phyloP scores from a whole-genome alignment of 139 green algal species.

The Chlorella vulgaris region DNA sequence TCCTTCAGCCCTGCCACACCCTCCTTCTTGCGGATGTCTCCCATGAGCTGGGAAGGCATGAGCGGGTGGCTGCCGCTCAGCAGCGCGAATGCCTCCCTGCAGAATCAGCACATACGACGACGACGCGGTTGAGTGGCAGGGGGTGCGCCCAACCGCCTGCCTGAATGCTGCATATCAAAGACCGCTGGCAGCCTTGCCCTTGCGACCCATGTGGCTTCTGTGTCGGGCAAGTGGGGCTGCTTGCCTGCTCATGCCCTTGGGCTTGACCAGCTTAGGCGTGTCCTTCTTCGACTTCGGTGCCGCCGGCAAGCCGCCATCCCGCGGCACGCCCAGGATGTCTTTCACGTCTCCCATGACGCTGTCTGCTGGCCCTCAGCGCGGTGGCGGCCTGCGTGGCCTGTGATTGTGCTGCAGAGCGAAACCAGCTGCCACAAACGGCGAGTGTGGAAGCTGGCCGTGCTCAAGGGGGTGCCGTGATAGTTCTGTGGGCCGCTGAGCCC shows the following conservation, averaged over 20 bases:
- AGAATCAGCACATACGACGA: conserved; percentile 49
- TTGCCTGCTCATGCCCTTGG: conserved; percentile 78
- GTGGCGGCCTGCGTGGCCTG: too few species aligned
- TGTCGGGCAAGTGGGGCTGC: too few species aligned
- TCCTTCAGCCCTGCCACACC: conserved; percentile 52
- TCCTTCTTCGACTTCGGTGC: conserved; percentile 71
- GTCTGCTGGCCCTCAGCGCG: not conserved
- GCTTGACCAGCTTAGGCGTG: conserved; percentile 53
- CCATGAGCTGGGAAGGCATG: conserved; percentile 70
- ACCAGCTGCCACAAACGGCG: too few species aligned
- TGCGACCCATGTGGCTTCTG: too few species aligned
- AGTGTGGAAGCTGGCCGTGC: too few species aligned
- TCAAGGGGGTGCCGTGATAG: too few species aligned
- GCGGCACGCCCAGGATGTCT: conserved; percentile 85
- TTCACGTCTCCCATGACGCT: conserved; percentile 82
- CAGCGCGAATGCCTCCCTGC: conserved; percentile 89
- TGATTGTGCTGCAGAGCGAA: too few species aligned
- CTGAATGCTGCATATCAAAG: too few species aligned
- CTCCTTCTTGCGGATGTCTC: conserved; percentile 56
- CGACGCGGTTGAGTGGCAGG: conserved; percentile 3
- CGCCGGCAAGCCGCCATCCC: conserved; percentile 25
- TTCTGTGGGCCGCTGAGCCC: too few species aligned
- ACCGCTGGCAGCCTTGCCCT: too few species aligned
- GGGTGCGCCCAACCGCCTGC: too few species aligned
- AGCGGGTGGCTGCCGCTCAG: conserved; percentile 85